Conservation (phyloP, 345 rosid species). For the Aquilaria yunnanensis region DNA sequence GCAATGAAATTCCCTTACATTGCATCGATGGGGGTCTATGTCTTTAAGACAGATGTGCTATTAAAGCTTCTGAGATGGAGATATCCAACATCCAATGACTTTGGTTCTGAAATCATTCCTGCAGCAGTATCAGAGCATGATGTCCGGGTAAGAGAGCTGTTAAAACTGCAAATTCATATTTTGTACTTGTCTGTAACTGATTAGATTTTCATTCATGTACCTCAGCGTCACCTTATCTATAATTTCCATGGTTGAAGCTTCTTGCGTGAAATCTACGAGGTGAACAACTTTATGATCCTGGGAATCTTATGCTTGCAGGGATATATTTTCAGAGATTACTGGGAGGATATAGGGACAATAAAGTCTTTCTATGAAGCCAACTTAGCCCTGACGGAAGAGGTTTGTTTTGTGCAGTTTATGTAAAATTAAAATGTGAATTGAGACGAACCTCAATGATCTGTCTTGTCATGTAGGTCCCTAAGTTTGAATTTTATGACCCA, state of each 20-base stretch:
- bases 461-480: constrained; percentile 46
- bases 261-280: neutral
- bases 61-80: constrained; percentile 66
- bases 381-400: constrained; percentile 90
- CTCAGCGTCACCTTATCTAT: neutral
- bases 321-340: constrained; percentile 75
- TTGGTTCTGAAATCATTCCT: constrained; percentile 93
- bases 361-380: constrained; percentile 88
- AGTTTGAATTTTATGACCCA: constrained; percentile 85
- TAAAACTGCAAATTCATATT: neutral
- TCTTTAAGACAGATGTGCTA: constrained; percentile 68
- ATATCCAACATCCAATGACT: constrained; percentile 82
- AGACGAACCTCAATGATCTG: neutral
- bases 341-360: constrained; percentile 97
- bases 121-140: constrained; percentile 75
- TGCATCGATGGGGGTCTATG: constrained; percentile 95
- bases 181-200: neutral
- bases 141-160: constrained; percentile 52
- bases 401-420: constrained; percentile 17
- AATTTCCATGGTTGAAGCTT: neutral
- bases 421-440: neutral
- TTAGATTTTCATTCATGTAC: too few relatives aligned
- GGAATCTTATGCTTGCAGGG: constrained; percentile 35
- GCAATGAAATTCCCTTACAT: constrained; percentile 59
- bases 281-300: neutral